Percentiles rank a stretch among this genome's conserved stretches.
phyloP scores from a whole-genome alignment of 2,329 filamentous ascomycete genomes.

The Immersiporthe knoxdaviesiana region DNA sequence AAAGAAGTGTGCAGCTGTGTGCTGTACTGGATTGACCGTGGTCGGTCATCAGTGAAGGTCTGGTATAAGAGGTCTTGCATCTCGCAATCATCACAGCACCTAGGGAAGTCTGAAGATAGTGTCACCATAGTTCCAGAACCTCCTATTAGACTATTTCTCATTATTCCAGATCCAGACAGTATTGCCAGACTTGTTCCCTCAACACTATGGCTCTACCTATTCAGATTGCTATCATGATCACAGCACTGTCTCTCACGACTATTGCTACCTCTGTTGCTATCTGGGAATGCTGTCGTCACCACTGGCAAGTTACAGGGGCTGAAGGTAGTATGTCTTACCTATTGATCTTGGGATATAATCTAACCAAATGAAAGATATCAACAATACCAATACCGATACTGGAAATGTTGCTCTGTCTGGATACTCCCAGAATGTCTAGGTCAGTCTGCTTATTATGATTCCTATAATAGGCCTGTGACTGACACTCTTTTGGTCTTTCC shows the following conservation, averaged over 20 bases:
- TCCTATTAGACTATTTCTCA: background rate
- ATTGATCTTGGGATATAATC: background rate
- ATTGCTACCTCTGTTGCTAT: constrained; percentile 11
- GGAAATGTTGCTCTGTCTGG: background rate
- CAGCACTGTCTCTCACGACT: background rate
- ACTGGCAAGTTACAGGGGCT: no score
- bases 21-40: background rate
- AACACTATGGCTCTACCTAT: background rate
- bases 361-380: background rate
- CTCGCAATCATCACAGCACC: background rate
- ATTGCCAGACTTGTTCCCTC: background rate
- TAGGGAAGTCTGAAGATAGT: background rate
- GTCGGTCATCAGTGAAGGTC: background rate
- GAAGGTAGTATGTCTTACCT: background rate
- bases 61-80: background rate
- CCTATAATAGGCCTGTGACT: background rate
- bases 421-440: background rate
- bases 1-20: background rate
- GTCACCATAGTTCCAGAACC: no score
- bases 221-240: background rate
- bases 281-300: background rate
- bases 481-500: background rate
- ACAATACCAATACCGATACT: background rate
- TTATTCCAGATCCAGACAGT: background rate
- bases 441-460: background rate